Base-by-base conservation (phyloP, 1,284 basidiomycete species). In the Boletus semigastroideus region DNA sequence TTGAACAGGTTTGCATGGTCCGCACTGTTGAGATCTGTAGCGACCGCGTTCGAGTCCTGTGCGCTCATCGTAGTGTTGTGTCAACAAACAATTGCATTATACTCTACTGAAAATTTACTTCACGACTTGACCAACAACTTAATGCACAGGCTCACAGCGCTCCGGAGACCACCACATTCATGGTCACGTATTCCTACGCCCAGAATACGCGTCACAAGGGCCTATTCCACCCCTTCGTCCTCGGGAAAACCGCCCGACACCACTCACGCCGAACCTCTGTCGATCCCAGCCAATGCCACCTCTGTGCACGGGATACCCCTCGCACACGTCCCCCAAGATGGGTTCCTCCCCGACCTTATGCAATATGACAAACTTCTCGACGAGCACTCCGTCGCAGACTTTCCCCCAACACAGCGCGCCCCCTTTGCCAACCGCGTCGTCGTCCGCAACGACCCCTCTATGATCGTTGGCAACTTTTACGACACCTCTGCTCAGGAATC, bases 1-100 rank as follows among this genome's bases (percentile, higher is more conserved):
- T 70, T 63, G 61, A 78, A 90, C 4, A 90, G 65, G 64, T 82
- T 89, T 12, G 78, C 73, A 7, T 74, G 61, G 37, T 85, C 82
- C 41, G 72, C 62, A 3, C 76, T 71, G 22, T 63, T 56, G 44
- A 69, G 52, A 43, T 72, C 66, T 43, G 60, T 34, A 42, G 63
- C 56, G 12, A 60, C 50, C 36, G 69, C 71, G 28, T 60, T 60
- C 39, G 58, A 47, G 37, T 62, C 56, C 1, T 49, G 49, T 47
- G 45, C 45, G 59, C 31, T 47, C 47, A 50, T 59, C n/a, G 41
- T 50, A 14, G 54, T n/a, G 28, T 25, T 13, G 43, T 4, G 46
- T 40, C 51, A 47, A 54, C 43, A 38, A 53, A 54, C 22, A 48
- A 36, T 48, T n/a, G n/a, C n/a, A n/a, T n/a, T 44, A 59, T 22